Evolutionary conservation across 2,329 filamentous ascomycete genomes (phyloP), one percentile per base, ranked within the genome.

Genomic region (Clonostachys rosea): DNA sequence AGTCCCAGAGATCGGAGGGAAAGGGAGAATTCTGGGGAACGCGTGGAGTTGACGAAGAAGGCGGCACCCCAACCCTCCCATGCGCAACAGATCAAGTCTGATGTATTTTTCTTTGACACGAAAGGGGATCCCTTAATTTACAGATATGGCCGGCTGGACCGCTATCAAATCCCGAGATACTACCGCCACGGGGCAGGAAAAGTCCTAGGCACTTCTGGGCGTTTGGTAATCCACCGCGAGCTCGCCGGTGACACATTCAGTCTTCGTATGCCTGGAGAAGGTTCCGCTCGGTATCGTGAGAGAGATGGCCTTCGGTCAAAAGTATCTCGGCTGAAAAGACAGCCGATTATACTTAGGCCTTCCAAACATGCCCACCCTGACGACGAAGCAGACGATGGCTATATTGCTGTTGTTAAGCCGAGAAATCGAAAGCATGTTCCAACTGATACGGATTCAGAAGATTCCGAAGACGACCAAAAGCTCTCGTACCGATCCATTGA

Each of bases 71-170:
- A 39, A 18, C 14, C 36, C 17, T n/a, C 36, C 11, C 36, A 18
- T 4, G 1, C 36, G 17, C 36, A n/a, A 5, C 36, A n/a, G 14
- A 36, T 33, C 41, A 40, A 47, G 45, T 49, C 47, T 6, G 44
- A 46, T 33, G n/a, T 59, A 5, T 91, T 81, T 61, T 56, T 81
- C 41, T 58, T 88, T 45, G 92, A 97, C 64, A 81, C 73, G 40
- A 83, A 82, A 58, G 91, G 92, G 0, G 92, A 97, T 57, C 71
- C 76, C 5, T 76, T 90, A 43, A 90, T 94, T 53, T 64, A 86
- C 41, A 77, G 78, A 24, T 96, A 91, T 61, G 89, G 88, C 3
- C 78, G 80, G 30, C 75, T 87, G 37, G 83, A 96, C 60, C 81
- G 80, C 35, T 87, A 87, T 53, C 79, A 77, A 46, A 68, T 95